Conservation (phyloP, 139 green algal species). For the Chlorella sorokiniana region DNA sequence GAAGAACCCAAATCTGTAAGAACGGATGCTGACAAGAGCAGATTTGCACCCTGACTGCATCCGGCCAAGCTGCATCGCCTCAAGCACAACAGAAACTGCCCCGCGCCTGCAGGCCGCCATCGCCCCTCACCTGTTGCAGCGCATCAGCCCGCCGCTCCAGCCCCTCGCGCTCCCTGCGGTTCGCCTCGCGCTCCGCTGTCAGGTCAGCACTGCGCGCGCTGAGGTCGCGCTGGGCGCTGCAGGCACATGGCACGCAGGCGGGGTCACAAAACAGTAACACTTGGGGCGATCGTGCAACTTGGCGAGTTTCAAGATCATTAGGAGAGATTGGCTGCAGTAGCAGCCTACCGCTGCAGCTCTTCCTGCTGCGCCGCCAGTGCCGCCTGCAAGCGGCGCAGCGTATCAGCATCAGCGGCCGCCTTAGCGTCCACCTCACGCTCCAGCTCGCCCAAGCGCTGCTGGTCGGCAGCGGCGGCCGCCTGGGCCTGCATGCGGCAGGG, state of each 20-base stretch:
- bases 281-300: too few relatives aligned
- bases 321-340: neutral
- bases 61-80: too few relatives aligned
- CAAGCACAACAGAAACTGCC: too few relatives aligned
- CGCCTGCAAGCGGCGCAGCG: slow-evolving; percentile 28
- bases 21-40: too few relatives aligned
- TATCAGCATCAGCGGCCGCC: neutral
- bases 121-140: slow-evolving; percentile 17
- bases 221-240: slow-evolving; percentile 32
- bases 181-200: neutral
- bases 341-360: slow-evolving; percentile 34
- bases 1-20: too few relatives aligned
- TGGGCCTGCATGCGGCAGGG: neutral
- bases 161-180: slow-evolving; percentile 14
- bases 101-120: too few relatives aligned
- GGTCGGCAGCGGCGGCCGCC: neutral
- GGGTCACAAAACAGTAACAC: neutral
- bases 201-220: neutral
- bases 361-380: slow-evolving; percentile 33
- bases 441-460: slow-evolving; percentile 22
- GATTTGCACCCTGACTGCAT: too few relatives aligned
- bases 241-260: too few relatives aligned
- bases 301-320: neutral
- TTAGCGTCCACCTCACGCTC: slow-evolving; percentile 19
- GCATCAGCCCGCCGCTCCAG: slow-evolving; percentile 27